phyloP scores from a whole-genome alignment of 768 basidiomycete species.

The Boletus rufocinnamomeus region DNA sequence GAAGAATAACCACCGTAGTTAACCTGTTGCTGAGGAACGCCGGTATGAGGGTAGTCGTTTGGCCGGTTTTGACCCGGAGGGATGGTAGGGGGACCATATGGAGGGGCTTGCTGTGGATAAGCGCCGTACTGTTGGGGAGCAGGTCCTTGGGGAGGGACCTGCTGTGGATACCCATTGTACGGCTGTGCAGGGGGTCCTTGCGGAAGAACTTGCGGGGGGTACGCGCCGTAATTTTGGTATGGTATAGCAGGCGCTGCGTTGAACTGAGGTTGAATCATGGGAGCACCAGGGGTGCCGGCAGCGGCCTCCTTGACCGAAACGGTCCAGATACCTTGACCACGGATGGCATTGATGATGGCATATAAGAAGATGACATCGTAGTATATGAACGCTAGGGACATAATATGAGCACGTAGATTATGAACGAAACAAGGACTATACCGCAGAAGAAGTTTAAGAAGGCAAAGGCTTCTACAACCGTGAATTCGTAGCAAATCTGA shows the following conservation, averaged over 20 bases:
- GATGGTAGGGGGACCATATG: not conserved
- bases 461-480: conserved; percentile 20
- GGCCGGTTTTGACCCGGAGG: conserved; percentile 2
- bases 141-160: conserved; percentile 1
- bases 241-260: conserved; percentile 3
- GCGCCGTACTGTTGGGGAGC: conserved; percentile 2
- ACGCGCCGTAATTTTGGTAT: conserved; percentile 8
- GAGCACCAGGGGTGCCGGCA: not conserved
- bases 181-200: conserved; percentile 4
- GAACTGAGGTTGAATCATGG: conserved; percentile 15
- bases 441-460: conserved; percentile 29
- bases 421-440: conserved; percentile 12
- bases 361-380: conserved; percentile 23
- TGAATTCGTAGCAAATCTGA: conserved; percentile 22
- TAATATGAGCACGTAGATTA: not conserved
- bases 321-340: conserved; percentile 28
- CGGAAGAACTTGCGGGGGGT: not conserved
- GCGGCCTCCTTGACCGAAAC: conserved; percentile 25
- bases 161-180: conserved; percentile 13
- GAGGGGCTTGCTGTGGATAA: conserved; percentile 7
- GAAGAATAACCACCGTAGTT: conserved; percentile 10
- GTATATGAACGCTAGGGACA: conserved; percentile 27
- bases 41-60: conserved; percentile 3
- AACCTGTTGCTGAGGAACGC: conserved; percentile 2
- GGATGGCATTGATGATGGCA: conserved; percentile 24